phyloP scores from a whole-genome alignment of 495 filamentous ascomycete species.

The Thermochaetoides thermophila region DNA sequence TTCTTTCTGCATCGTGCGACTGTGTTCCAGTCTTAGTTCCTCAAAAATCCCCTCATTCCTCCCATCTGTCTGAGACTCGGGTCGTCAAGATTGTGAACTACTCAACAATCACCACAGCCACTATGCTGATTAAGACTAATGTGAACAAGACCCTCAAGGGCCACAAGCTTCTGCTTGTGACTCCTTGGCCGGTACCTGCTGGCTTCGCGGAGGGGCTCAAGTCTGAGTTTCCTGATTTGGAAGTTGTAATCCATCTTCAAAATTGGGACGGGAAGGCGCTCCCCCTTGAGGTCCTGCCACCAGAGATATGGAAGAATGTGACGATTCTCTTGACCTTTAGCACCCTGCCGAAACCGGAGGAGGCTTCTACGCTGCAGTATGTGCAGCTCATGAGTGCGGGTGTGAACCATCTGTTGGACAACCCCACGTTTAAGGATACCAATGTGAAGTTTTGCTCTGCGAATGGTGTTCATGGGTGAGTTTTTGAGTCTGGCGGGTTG shows the following conservation, averaged over 20 bases:
- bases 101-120: too few species aligned
- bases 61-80: too few species aligned
- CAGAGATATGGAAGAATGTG: conserved; percentile 41
- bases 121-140: conserved; percentile 1
- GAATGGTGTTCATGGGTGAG: conserved; percentile 55
- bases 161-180: conserved; percentile 32
- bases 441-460: conserved; percentile 54
- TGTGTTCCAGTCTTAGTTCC: too few species aligned
- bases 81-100: too few species aligned
- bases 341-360: conserved; percentile 29
- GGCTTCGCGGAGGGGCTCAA: conserved; percentile 28
- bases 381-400: conserved; percentile 69
- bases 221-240: conserved; percentile 35
- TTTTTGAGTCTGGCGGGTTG: neutral
- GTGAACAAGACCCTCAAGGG: conserved; percentile 26
- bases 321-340: conserved; percentile 49
- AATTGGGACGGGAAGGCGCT: conserved; percentile 1
- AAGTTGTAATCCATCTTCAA: conserved; percentile 21
- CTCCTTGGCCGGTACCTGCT: conserved; percentile 28
- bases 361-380: conserved; percentile 46
- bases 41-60: neutral
- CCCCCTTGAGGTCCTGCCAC: neutral
- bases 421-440: conserved; percentile 50
- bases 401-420: conserved; percentile 46
- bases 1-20: too few species aligned